Percentiles rank a stretch among this genome's conserved stretches.
Evolutionary conservation across 2,329 filamentous ascomycete species (phyloP).

Genomic region (Aspergillus sp.): DNA sequence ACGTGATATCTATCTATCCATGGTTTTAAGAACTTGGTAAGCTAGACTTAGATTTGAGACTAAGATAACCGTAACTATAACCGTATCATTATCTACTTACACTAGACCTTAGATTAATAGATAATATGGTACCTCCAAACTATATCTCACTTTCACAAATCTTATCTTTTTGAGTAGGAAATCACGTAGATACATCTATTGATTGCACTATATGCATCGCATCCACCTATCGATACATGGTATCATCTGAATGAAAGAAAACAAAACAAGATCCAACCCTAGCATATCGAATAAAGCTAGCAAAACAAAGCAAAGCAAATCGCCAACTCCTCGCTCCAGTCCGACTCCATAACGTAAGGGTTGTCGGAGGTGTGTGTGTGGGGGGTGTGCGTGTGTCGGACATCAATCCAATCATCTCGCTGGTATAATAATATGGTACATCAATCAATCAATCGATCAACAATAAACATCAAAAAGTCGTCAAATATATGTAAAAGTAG

Average conservation of each 20-base stretch:
- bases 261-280: not conserved
- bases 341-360: not conserved
- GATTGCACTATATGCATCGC: not conserved
- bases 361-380: no score
- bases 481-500: constrained; percentile 6
- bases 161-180: no score
- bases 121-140: no score
- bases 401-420: no score
- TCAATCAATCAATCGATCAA: constrained; percentile 6
- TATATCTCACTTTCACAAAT: no score
- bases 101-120: no score
- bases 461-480: constrained; percentile 5
- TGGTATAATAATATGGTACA: constrained; percentile 2
- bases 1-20: no score
- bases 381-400: no score
- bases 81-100: no score
- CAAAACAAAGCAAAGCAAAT: constrained; percentile 1
- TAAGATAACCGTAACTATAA: no score
- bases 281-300: not conserved
- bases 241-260: constrained; percentile 2
- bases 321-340: not conserved
- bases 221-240: not conserved
- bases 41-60: no score
- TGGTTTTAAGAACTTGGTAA: no score
- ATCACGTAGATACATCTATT: not conserved